phyloP scores from a whole-genome alignment of 805 yeast genomes.

The Saturnispora sanitii region DNA sequence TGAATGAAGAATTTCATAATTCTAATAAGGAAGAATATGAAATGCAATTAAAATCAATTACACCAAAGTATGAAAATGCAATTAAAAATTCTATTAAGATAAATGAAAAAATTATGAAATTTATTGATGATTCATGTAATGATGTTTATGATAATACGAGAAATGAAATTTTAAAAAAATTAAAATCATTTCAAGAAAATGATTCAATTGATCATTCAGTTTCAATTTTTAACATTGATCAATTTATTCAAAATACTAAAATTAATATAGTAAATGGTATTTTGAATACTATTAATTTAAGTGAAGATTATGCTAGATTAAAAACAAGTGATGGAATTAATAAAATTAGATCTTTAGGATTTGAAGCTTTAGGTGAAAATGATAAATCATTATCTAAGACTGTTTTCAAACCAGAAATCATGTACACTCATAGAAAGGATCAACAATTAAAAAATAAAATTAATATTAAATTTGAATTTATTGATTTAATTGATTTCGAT shows the following conservation, averaged over 20 bases:
- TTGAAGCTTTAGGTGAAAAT: constrained; percentile 50
- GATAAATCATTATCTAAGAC: constrained; percentile 40
- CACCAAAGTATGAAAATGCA: constrained; percentile 53
- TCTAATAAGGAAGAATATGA: constrained; percentile 39
- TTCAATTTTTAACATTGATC: constrained; percentile 35
- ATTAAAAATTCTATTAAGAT: constrained; percentile 43
- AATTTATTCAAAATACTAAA: constrained; percentile 64
- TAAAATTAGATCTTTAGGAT: constrained; percentile 53
- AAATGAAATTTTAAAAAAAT: constrained; percentile 41
- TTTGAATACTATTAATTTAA: constrained; percentile 46
- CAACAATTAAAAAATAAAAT: constrained; percentile 52
- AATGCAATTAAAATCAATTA: constrained; percentile 43
- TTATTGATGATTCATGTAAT: constrained; percentile 52
- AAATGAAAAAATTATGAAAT: constrained; percentile 47
- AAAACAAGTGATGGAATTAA: constrained; percentile 53
- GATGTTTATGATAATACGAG: constrained; percentile 54
- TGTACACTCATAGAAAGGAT: constrained; percentile 76
- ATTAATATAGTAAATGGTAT: constrained; percentile 55
- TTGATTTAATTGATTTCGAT: constrained; percentile 65
- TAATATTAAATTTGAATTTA: constrained; percentile 55
- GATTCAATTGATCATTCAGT: constrained; percentile 51
- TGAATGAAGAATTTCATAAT: constrained; percentile 49
- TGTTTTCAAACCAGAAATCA: constrained; percentile 58
- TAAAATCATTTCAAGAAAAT: constrained; percentile 27
- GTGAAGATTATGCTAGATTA: constrained; percentile 62